Conservation (phyloP, 169 alveolate genomes). For the Amoebophrya sp. region DNA sequence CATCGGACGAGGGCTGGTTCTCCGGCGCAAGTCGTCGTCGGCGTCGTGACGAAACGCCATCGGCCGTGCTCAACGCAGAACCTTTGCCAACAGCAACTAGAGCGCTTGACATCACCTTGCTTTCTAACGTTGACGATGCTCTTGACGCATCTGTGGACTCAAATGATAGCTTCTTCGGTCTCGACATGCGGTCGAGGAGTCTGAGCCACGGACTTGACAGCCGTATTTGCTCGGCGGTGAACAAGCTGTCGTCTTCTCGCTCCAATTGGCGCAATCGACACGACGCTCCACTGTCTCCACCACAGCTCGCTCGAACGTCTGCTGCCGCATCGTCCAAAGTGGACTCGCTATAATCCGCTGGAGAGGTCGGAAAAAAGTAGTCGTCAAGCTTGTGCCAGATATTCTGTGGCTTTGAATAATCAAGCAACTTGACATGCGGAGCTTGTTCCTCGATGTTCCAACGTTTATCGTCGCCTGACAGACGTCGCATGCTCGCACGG, state of each 20-base stretch:
- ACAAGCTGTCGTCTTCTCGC: not conserved
- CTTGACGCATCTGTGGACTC: too few species aligned
- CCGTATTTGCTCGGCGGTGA: not conserved
- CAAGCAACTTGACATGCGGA: not conserved
- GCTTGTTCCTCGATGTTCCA: not conserved
- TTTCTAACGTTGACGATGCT: not conserved
- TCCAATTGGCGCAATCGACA: not conserved
- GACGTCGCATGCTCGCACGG: not conserved
- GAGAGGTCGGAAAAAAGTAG: not conserved
- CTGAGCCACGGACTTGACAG: not conserved
- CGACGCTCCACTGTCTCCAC: not conserved
- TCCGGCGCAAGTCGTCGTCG: not conserved
- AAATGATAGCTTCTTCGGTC: not conserved
- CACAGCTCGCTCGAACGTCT: not conserved
- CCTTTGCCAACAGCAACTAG: not conserved
- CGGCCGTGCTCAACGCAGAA: not conserved
- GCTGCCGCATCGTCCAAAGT: not conserved
- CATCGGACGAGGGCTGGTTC: not conserved
- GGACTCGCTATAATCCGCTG: not conserved
- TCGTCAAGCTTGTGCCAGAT: not conserved
- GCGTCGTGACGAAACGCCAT: not conserved
- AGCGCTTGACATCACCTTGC: not conserved
- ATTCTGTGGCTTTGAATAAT: not conserved
- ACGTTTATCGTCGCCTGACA: not conserved
- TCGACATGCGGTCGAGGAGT: not conserved